Evolutionary conservation across 352 stramenopile species (phyloP), one percentile per base, ranked within the genome.

Genomic region (Pythium aquatile): DNA sequence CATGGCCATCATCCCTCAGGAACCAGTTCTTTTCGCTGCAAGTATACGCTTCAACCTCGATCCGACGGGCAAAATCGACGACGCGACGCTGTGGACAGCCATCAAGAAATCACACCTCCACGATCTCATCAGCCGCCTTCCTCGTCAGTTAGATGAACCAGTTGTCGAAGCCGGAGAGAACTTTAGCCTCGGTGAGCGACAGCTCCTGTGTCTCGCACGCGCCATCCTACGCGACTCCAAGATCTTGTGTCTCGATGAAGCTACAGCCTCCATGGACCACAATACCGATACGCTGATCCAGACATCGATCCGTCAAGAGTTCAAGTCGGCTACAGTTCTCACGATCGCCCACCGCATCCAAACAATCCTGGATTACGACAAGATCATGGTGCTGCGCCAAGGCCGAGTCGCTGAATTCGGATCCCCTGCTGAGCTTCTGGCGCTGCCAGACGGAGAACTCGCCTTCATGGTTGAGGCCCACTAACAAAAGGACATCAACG

Each of bases 71-170:
- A 51, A 71, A 20, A 44, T 74, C 10, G 88, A 77, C 17, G 95
- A 98, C 44, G 88, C 87, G 9, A 83, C 90, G 59, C 60, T 99
- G 13, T 98, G 91, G 91, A 78, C 78, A 29, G 91, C 88, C 4
- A 69, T 98, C 29, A 83, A 90, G 48, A 97, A 97, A 60, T 86
- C 94, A 17, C 74, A 97, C 37, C 68, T 99, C 42, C 79, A 79
- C 48, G 73, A 79, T 1, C 76, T 81, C 3, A 65, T 93, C 16
- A 71, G 40, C 13, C 29, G 69, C 4, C 60, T 90, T 16, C 47
- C 59, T 37, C 70, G 65, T 10, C 61, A 74, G 28, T 64, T 97
- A 9, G 82, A 93, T 40, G 69, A 68, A 0, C 14, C 69, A 28
- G 81, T 96, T n/a, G 29, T 78, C 3, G 85, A 97, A 67, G 69